These are phyloP conservation scores for Rhynchospora tenuis DNA, from an alignment of 176 grass and related monocot species.

Conservation along the genomic window DNA sequence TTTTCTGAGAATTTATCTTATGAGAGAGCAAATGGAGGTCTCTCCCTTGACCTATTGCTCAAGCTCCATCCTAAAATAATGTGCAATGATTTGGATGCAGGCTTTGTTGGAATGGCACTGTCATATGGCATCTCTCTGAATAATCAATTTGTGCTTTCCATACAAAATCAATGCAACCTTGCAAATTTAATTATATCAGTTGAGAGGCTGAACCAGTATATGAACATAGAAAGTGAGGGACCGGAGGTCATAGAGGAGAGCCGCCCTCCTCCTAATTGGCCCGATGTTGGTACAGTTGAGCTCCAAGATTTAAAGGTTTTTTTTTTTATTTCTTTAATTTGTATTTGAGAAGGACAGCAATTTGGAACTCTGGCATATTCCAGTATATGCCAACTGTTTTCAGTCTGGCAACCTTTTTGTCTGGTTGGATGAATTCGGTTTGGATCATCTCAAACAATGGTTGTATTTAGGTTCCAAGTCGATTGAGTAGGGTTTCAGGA, in stretches of 20 bases:
- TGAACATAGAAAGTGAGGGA: constrained; percentile 72
- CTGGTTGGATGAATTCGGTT: not conserved
- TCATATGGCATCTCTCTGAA: constrained; percentile 95
- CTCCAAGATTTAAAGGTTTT: constrained; percentile 74
- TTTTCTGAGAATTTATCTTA: not conserved
- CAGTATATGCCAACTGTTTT: not conserved
- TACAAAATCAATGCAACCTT: constrained; percentile 82
- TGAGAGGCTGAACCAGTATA: constrained; percentile 87
- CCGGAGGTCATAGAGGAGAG: constrained; percentile 57
- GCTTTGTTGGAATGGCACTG: constrained; percentile 89
- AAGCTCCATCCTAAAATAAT: not conserved
- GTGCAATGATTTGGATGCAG: constrained; percentile 27
- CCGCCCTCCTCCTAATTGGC: constrained; percentile 58
- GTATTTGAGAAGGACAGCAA: not conserved
- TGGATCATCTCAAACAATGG: not conserved
- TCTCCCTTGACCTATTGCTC: not conserved
- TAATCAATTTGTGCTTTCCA: constrained; percentile 58
- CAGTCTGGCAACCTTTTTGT: not conserved
- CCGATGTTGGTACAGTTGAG: constrained; percentile 58
- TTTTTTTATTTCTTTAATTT: not conserved
- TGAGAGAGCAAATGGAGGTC: not conserved
- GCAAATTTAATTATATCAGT: constrained; percentile 86
- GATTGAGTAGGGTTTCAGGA: not conserved
- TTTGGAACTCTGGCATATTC: not conserved
- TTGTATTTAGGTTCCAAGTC: not conserved